phyloP scores from a whole-genome alignment of 108 stramenopile genomes.

The Mediolabrus comicus region DNA sequence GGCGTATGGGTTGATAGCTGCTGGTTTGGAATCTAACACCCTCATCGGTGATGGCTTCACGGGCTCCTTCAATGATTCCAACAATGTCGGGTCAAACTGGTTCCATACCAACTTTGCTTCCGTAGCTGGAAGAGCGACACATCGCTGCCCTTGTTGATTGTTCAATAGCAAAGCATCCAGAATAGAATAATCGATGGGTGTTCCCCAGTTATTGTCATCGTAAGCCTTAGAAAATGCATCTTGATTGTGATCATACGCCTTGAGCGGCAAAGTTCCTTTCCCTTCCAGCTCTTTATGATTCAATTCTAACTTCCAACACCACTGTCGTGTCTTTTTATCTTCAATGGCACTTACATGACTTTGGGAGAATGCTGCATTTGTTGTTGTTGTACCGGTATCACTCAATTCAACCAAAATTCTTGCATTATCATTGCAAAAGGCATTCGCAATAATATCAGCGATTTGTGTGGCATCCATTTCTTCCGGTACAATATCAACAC shows the following conservation, averaged over 20 bases:
- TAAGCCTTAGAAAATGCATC: neutral
- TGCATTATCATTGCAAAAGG: neutral
- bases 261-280: neutral
- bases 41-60: neutral
- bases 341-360: neutral
- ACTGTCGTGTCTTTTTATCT: neutral
- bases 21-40: no score
- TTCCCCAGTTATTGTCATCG: neutral
- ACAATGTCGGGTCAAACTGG: neutral
- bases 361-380: neutral
- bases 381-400: no score
- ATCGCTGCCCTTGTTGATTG: neutral
- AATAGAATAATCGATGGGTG: neutral
- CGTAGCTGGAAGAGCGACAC: neutral
- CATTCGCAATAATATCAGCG: neutral
- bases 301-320: neutral
- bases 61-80: neutral
- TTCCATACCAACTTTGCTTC: neutral
- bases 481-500: neutral
- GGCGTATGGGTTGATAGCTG: neutral
- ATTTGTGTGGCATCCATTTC: neutral
- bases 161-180: neutral
- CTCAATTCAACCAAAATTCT: neutral
- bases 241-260: neutral
- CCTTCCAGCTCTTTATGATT: neutral